Conservation (phyloP, 768 basidiomycete species). For the Suillus plorans region DNA sequence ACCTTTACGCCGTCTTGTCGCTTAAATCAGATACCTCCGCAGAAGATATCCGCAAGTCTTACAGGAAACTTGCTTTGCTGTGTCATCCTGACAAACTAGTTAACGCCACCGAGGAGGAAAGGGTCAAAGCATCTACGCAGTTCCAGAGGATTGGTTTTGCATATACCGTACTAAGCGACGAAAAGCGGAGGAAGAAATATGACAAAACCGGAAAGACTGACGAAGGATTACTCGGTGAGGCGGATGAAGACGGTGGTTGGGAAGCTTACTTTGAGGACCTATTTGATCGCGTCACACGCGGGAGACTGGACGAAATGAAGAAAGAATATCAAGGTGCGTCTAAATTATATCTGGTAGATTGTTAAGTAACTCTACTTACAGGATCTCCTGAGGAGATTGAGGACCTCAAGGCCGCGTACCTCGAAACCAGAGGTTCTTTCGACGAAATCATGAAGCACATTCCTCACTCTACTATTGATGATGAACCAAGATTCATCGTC, state of each 20-base stretch:
- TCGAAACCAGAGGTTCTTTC: constrained; percentile 69
- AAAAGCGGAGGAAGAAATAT: constrained; percentile 71
- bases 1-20: constrained; percentile 76
- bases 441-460: constrained; percentile 81
- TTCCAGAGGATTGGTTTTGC: constrained; percentile 96
- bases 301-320: constrained; percentile 90
- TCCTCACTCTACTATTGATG: constrained; percentile 80
- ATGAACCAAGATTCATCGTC: constrained; percentile 82
- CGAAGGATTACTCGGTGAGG: constrained; percentile 68
- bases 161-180: constrained; percentile 85
- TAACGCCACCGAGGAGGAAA: constrained; percentile 53
- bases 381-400: constrained; percentile 83
- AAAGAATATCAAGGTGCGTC: constrained; percentile 84
- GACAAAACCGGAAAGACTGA: constrained; percentile 85
- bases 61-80: constrained; percentile 77
- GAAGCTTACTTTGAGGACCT: constrained; percentile 91
- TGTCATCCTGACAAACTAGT: constrained; percentile 93
- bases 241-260: constrained; percentile 83
- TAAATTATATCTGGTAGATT: no score
- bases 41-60: constrained; percentile 80
- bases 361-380: constrained; percentile 27
- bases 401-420: constrained; percentile 78
- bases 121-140: constrained; percentile 67
- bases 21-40: constrained; percentile 51
- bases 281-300: constrained; percentile 84